phyloP scores from a whole-genome alignment of 495 filamentous ascomycete genomes.

The Thermothielavioides terrestris region DNA sequence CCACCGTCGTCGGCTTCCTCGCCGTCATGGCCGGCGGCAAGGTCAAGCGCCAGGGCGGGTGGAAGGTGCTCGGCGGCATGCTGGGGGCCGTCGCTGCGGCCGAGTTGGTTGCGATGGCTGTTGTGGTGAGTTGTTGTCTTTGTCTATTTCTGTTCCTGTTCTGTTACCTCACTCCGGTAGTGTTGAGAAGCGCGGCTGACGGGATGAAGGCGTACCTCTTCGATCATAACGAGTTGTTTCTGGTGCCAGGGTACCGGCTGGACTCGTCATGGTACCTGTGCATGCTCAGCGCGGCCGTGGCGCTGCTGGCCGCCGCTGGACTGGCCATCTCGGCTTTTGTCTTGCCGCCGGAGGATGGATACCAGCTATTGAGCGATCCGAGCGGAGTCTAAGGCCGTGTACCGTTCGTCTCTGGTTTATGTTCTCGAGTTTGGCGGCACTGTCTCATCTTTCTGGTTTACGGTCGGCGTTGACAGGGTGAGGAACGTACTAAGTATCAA shows the following conservation, averaged over 20 bases:
- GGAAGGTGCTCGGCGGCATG: constrained; percentile 61
- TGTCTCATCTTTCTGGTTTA: neutral
- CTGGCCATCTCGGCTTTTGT: constrained; percentile 55
- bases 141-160: constrained; percentile 30
- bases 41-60: constrained; percentile 63
- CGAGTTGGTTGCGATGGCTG: constrained; percentile 61
- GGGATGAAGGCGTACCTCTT: constrained; percentile 66
- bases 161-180: neutral
- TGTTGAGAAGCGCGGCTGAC: neutral
- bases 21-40: constrained; percentile 70
- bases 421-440: neutral
- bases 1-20: constrained; percentile 63
- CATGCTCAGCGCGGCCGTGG: constrained; percentile 61
- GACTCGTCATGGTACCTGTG: constrained; percentile 71
- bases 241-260: constrained; percentile 69
- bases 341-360: constrained; percentile 74
- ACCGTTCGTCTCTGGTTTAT: neutral
- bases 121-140: constrained; percentile 69
- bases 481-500: no score
- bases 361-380: constrained; percentile 42
- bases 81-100: constrained; percentile 52
- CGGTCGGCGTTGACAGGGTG: neutral
- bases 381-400: constrained; percentile 3
- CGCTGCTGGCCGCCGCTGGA: constrained; percentile 50
- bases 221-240: constrained; percentile 79